These are phyloP conservation scores for Madurella mycetomatis DNA, from an alignment of 2,329 filamentous ascomycete genomes.

Conservation along the genomic window DNA sequence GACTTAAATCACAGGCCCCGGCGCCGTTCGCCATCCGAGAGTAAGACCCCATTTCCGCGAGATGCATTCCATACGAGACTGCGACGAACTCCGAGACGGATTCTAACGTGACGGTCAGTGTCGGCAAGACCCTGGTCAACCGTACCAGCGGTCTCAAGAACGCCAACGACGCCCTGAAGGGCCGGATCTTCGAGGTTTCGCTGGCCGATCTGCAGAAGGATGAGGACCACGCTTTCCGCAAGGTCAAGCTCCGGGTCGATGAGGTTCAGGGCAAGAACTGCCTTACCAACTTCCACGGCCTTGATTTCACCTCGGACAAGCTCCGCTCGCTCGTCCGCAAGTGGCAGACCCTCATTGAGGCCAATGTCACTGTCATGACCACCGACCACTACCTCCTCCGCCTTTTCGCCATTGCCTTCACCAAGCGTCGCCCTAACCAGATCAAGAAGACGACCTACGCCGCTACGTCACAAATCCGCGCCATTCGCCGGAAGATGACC, in stretches of 20 bases:
- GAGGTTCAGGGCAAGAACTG: conserved; percentile 99
- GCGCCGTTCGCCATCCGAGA: conserved; percentile 94
- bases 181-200: conserved; percentile 97
- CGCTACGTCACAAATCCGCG: conserved; percentile 91
- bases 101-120: conserved; percentile 56
- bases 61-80: conserved; percentile 10
- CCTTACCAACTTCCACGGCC: conserved; percentile 99
- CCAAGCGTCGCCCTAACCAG: conserved; percentile 98
- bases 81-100: conserved; percentile 8
- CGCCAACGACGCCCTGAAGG: conserved; percentile 98
- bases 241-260: conserved; percentile 97
- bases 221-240: conserved; percentile 99
- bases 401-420: conserved; percentile 98
- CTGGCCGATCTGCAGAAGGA: conserved; percentile 99
- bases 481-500: conserved; percentile 99
- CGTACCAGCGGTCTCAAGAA: conserved; percentile 99
- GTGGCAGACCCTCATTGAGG: conserved; percentile 99
- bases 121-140: conserved; percentile 99
- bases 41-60: conserved; percentile 55
- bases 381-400: conserved; percentile 99
- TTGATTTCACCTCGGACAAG: conserved; percentile 99
- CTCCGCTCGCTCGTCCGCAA: conserved; percentile 98
- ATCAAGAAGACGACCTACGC: conserved; percentile 99
- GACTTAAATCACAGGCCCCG: conserved; percentile 60
- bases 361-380: conserved; percentile 99